These are phyloP conservation scores for Thielaviopsis populi DNA, from an alignment of 2,329 filamentous ascomycete species.

Conservation along the genomic window DNA sequence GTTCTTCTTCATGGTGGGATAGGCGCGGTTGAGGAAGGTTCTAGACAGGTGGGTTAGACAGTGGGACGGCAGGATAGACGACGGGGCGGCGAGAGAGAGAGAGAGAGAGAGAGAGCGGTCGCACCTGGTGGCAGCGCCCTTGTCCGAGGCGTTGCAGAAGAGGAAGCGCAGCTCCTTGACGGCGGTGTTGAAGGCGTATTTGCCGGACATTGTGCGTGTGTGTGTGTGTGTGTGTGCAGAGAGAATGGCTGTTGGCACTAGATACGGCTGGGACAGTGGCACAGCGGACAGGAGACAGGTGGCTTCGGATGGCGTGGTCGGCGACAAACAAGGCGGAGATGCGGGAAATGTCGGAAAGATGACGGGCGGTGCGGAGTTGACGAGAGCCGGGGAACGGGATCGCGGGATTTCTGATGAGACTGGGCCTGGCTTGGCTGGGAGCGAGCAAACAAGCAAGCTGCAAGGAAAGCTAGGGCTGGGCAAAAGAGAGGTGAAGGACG, in stretches of 20 bases:
- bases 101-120: background rate
- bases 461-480: too few species aligned
- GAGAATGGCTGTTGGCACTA: background rate
- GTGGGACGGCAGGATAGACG: background rate
- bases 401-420: background rate
- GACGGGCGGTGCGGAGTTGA: background rate
- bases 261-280: too few species aligned
- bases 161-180: slow-evolving; percentile 95
- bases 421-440: background rate
- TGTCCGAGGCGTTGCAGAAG: slow-evolving; percentile 87
- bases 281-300: background rate
- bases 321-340: too few species aligned
- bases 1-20: slow-evolving; percentile 98
- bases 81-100: background rate
- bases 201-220: slow-evolving; percentile 31
- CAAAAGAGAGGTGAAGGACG: too few species aligned
- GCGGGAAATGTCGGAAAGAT: too few species aligned
- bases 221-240: background rate
- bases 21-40: slow-evolving; percentile 77
- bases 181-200: slow-evolving; percentile 78
- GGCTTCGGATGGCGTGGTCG: background rate
- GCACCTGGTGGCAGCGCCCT: slow-evolving; percentile 78
- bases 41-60: slow-evolving; percentile 32
- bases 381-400: background rate
- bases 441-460: too few species aligned